Percentiles rank a stretch among this genome's conserved stretches.
These are phyloP conservation scores for Aureobasidium leucospermi DNA, from an alignment of 2,329 filamentous ascomycete species.

Conservation along the genomic window DNA sequence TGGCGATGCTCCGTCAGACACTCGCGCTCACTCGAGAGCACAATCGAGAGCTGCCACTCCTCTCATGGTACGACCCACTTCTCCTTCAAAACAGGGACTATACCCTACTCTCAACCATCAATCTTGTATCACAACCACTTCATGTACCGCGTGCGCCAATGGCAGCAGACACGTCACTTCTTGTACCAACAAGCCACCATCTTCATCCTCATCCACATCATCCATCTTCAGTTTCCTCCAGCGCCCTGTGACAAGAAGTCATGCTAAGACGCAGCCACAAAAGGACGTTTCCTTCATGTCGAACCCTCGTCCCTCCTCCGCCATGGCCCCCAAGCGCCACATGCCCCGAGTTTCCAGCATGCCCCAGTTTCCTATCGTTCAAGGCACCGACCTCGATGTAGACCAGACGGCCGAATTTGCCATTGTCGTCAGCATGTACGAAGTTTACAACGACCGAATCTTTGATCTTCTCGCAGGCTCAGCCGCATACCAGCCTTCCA, in stretches of 20 bases:
- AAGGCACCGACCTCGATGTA: conserved; percentile 58
- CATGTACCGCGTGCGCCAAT: neutral
- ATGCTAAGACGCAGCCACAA: conserved; percentile 12
- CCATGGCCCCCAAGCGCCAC: conserved; percentile 43
- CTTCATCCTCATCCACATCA: neutral
- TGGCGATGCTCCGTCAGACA: conserved; percentile 51
- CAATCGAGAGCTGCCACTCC: conserved; percentile 40
- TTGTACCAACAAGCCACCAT: neutral
- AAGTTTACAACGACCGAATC: conserved; percentile 97
- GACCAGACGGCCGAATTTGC: conserved; percentile 72
- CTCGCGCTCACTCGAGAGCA: conserved; percentile 36
- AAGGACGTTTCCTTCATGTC: conserved; percentile 31
- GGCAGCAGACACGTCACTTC: neutral
- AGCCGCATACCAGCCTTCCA: conserved; percentile 43
- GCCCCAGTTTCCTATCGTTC: conserved; percentile 68
- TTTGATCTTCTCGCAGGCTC: conserved; percentile 76
- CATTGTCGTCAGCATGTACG: conserved; percentile 93
- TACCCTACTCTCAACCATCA: conserved; percentile 5
- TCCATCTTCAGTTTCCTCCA: conserved; percentile 12
- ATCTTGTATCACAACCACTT: conserved; percentile 1
- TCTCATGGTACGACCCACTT: conserved; percentile 24
- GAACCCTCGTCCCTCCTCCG: conserved; percentile 19
- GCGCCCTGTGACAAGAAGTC: conserved; percentile 3
- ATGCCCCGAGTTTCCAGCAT: conserved; percentile 63
- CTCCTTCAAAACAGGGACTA: conserved; percentile 19